Conservation (phyloP, 148 eudicot species). For the Rhododendron simsii region DNA sequence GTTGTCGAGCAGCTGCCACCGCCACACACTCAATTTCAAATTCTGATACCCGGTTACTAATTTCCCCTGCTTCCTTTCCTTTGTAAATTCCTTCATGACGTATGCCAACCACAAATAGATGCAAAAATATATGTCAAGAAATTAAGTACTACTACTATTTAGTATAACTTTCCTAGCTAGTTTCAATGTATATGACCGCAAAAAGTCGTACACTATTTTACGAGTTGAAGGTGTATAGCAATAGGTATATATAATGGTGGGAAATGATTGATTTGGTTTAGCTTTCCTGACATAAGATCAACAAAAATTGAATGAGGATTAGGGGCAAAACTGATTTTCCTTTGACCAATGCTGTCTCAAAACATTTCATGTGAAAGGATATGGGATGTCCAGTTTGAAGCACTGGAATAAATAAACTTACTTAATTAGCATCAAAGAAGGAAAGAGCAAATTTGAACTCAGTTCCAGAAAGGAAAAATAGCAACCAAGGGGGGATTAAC, state of each 20-base stretch:
- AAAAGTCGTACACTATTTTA: background rate
- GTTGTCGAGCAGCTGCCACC: slow-evolving; percentile 22
- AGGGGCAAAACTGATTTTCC: background rate
- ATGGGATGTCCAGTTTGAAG: background rate
- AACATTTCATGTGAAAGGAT: slow-evolving; percentile 12
- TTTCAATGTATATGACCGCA: background rate
- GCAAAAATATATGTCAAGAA: background rate
- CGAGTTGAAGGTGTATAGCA: background rate
- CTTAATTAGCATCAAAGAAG: background rate
- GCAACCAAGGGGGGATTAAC: background rate
- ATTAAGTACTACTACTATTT: background rate
- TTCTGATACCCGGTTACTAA: background rate
- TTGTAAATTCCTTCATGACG: slow-evolving; percentile 14
- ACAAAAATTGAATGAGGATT: background rate
- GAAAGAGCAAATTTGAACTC: background rate
- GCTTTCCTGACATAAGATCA: background rate
- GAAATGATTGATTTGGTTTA: background rate
- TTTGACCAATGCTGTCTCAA: background rate
- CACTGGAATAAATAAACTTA: background rate
- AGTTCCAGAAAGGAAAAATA: background rate
- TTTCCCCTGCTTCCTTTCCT: background rate
- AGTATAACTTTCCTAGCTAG: background rate
- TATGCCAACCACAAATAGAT: background rate
- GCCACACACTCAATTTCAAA: slow-evolving; percentile 10
- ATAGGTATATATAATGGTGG: background rate